Evolutionary conservation across 208 protist genomes (phyloP).

Genomic region (Trypanosoma rangeli): DNA sequence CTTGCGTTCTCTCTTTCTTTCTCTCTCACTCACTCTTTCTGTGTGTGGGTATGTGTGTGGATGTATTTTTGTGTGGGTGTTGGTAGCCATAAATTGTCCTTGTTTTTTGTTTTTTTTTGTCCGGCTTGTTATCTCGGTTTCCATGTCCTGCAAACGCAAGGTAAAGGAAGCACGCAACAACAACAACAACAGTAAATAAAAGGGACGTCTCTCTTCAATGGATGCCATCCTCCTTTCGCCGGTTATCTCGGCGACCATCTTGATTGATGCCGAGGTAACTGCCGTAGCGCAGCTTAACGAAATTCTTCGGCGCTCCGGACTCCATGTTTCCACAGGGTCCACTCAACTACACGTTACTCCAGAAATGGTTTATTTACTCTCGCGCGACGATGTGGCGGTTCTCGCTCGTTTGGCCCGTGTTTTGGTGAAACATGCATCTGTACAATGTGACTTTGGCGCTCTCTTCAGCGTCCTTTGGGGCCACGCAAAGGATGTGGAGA

Average conservation of each 20-base stretch:
- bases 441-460: slow-evolving; percentile 63
- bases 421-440: slow-evolving; percentile 33
- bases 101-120: too few relatives aligned
- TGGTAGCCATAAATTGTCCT: too few relatives aligned
- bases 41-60: too few relatives aligned
- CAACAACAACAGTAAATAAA: slow-evolving; percentile 9
- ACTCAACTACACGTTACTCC: slow-evolving; percentile 66
- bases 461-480: slow-evolving; percentile 65
- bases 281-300: slow-evolving; percentile 33
- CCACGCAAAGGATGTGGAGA: slow-evolving; percentile 45
- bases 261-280: slow-evolving; percentile 23
- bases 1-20: too few relatives aligned
- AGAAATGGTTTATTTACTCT: slow-evolving; percentile 53
- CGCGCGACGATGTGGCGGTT: slow-evolving; percentile 34
- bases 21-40: slow-evolving; percentile 35
- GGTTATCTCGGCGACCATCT: not conserved
- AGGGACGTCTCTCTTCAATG: not conserved
- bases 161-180: slow-evolving; percentile 22
- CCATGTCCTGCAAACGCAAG: slow-evolving; percentile 9
- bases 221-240: slow-evolving; percentile 5
- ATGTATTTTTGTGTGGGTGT: too few relatives aligned
- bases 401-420: slow-evolving; percentile 38
- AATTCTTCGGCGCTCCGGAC: slow-evolving; percentile 43
- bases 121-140: too few relatives aligned
- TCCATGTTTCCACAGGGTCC: slow-evolving; percentile 42